Evolutionary conservation across 2,329 filamentous ascomycete genomes (phyloP), one percentile per base, ranked within the genome.

Genomic region (Aureobasidium sp.): DNA sequence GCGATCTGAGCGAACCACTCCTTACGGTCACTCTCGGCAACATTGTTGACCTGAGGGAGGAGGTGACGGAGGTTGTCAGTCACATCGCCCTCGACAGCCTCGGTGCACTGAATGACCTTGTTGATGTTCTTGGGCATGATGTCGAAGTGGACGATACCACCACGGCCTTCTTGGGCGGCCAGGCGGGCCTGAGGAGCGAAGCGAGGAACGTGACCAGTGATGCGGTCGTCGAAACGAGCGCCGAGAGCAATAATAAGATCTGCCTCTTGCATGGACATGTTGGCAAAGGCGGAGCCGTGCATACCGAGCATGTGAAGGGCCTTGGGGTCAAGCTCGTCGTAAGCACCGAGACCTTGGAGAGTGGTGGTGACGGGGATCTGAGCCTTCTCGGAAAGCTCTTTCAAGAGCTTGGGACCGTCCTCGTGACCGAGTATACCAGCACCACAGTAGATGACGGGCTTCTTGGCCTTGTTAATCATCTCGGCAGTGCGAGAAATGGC

Each of bases 41-140:
- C 84, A 27, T 79, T 67, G 59, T 90, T 76, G 25, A 97, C 77
- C 59, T 85, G 80, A 12, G 93, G 92, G 39, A 97, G 70, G 57
- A 97, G 86, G 34, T 84, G 78, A 57, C 81, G 81, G 37, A 97
- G 80, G 75, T 96, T 97, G 20, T 86, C 79, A 2, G 87, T 86
- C 34, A 96, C 90, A 71, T 97, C 93, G 63, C 94, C 94, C 77
- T 96, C 93, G 20, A 97, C 87, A 49, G 94, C 93, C 78, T 97
- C 91, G 45, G 90, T 97, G 8, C 93, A 92, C 78, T 97, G 91
- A 15, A 99, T 89, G 45, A 97, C 92, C 84, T 97, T 99, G 86
- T 97, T 97, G 79, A 97, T 97, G 81, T 99, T 97, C 87, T 99
- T 99, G 70, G 94, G 93, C 88, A 97, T 89, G 70, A 99, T 93